phyloP scores from a whole-genome alignment of 352 stramenopile genomes.

The Phytopythium delawarense region DNA sequence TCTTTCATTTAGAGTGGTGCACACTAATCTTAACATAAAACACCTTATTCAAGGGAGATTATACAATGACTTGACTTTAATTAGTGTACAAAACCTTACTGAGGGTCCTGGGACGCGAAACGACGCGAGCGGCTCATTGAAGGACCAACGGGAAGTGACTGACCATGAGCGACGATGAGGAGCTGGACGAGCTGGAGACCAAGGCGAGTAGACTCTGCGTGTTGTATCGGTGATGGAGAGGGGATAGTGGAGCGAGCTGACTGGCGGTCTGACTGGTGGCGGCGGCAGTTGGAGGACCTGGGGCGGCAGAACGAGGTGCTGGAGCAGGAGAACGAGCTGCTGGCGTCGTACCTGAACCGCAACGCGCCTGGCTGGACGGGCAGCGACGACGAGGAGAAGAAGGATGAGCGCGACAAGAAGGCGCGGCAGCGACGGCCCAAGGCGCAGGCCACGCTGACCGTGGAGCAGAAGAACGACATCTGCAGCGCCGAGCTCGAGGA shows the following conservation, averaged over 20 bases:
- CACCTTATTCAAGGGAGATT: background rate
- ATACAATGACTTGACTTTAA: background rate
- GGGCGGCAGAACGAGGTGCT: constrained; percentile 86
- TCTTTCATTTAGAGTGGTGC: background rate
- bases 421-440: constrained; percentile 45
- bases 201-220: constrained; percentile 25
- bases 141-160: background rate
- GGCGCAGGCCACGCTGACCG: constrained; percentile 71
- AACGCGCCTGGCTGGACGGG: constrained; percentile 38
- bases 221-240: no score
- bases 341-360: constrained; percentile 80
- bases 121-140: constrained; percentile 12
- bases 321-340: constrained; percentile 89
- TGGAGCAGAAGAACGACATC: constrained; percentile 93
- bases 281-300: constrained; percentile 68
- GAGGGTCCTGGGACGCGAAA: constrained; percentile 14
- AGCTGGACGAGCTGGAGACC: constrained; percentile 69
- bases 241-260: background rate
- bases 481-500: constrained; percentile 85
- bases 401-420: constrained; percentile 48
- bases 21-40: background rate
- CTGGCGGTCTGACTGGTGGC: background rate
- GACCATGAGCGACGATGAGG: constrained; percentile 60
- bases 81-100: background rate
- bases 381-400: constrained; percentile 72